These are phyloP conservation scores for Neofusicoccum sp. DNA, from an alignment of 2,329 filamentous ascomycete species.

Conservation along the genomic window DNA sequence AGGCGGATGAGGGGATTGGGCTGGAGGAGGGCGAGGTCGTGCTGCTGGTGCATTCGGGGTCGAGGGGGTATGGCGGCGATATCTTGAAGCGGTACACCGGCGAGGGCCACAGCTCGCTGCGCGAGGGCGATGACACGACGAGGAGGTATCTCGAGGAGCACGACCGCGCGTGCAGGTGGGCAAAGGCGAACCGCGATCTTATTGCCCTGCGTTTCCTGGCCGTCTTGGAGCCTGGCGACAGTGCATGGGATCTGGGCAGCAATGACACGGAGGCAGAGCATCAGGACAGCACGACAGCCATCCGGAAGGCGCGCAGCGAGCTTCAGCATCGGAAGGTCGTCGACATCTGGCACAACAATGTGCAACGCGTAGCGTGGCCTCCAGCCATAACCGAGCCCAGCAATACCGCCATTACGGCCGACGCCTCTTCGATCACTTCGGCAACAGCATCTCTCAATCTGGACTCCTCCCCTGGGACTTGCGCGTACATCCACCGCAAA, in stretches of 20 bases:
- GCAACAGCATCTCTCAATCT: background rate
- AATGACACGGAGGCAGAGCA: slow-evolving; percentile 20
- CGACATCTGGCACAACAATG: slow-evolving; percentile 44
- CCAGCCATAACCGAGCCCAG: slow-evolving; percentile 24
- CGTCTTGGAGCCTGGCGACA: slow-evolving; percentile 38
- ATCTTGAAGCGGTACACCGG: slow-evolving; percentile 36
- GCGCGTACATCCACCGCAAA: slow-evolving; percentile 43
- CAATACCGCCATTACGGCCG: background rate
- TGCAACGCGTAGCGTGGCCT: slow-evolving; percentile 37
- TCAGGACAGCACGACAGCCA: background rate
- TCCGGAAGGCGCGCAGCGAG: slow-evolving; percentile 25
- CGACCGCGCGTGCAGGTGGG: slow-evolving; percentile 41
- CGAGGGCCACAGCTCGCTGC: slow-evolving; percentile 31
- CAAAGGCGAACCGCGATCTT: slow-evolving; percentile 40
- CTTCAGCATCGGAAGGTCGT: slow-evolving; percentile 36
- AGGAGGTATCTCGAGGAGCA: slow-evolving; percentile 38
- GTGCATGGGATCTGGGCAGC: slow-evolving; percentile 28
- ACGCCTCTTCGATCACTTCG: background rate
- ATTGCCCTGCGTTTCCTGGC: slow-evolving; percentile 43
- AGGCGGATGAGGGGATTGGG: slow-evolving; percentile 20
- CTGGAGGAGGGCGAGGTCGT: slow-evolving; percentile 36
- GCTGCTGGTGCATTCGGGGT: slow-evolving; percentile 43
- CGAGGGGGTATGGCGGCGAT: slow-evolving; percentile 38
- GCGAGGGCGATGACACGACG: slow-evolving; percentile 30
- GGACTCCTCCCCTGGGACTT: background rate